phyloP scores from a whole-genome alignment of 257 asterid genomes.

The Solanum ossicruentum region DNA sequence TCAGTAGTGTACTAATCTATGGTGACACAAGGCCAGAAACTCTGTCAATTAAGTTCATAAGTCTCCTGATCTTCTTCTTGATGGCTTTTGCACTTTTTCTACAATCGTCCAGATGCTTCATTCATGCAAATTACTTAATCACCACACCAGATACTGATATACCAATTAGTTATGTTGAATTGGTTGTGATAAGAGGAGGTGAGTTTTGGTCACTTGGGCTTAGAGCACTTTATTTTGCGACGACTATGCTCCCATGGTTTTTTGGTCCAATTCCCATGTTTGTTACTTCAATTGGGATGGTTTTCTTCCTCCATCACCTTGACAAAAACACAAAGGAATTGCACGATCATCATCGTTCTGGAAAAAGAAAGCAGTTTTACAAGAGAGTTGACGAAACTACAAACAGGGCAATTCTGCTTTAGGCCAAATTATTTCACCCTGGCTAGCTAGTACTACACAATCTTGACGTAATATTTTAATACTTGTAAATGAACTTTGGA shows the following conservation, averaged over 20 bases:
- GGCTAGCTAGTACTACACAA: background rate
- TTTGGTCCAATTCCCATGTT: conserved; percentile 40
- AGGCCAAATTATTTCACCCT: background rate
- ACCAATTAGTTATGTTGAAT: conserved; percentile 21
- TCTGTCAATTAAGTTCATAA: conserved; percentile 22
- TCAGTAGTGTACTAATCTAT: conserved; percentile 15
- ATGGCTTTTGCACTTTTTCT: conserved; percentile 33
- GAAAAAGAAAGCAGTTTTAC: background rate
- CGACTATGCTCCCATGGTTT: conserved; percentile 39
- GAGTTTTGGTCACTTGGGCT: conserved; percentile 43
- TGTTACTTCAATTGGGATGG: background rate
- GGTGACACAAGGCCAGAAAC: conserved; percentile 25
- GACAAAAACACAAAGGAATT: background rate
- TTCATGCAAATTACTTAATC: conserved; percentile 38
- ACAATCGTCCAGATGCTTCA: conserved; percentile 22
- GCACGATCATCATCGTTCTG: background rate
- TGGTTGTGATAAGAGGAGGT: conserved; percentile 28
- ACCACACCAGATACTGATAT: conserved; percentile 36
- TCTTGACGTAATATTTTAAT: background rate
- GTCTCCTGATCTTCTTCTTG: conserved; percentile 20
- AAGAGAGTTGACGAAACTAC: background rate
- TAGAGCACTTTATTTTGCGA: conserved; percentile 37
- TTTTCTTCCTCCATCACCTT: background rate
- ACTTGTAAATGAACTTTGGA: background rate
- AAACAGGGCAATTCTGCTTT: background rate